Conservation (phyloP, 148 eudicot species). For the Silene uniflora region DNA sequence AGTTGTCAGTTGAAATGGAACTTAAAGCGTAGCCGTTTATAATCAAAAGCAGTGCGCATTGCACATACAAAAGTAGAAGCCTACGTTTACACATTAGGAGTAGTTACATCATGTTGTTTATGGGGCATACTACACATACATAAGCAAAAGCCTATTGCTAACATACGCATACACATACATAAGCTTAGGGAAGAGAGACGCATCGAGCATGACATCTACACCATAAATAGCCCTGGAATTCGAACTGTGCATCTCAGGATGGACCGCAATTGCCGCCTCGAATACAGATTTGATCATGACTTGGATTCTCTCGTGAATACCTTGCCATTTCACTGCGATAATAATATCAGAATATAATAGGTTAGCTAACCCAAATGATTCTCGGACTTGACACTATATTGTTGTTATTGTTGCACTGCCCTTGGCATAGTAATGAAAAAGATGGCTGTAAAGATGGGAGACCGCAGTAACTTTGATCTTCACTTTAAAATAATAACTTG, state of each 20-base stretch:
- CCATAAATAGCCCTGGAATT: constrained; percentile 93
- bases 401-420: no score
- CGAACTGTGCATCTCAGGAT: constrained; percentile 84
- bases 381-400: not conserved
- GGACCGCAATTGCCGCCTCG: constrained; percentile 74
- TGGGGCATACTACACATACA: no score
- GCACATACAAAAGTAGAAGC: no score
- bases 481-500: not conserved
- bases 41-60: no score
- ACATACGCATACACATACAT: no score
- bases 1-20: no score
- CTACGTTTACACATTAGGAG: no score
- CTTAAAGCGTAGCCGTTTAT: no score
- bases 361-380: not conserved
- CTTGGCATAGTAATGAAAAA: not conserved
- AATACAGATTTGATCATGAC: constrained; percentile 82
- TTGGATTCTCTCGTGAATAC: constrained; percentile 57
- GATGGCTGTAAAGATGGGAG: not conserved
- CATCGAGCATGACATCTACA: constrained; percentile 90
- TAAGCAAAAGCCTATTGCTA: no score
- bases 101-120: no score
- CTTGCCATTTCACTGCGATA: constrained; percentile 74
- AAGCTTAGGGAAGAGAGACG: constrained; percentile 70
- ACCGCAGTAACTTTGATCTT: no score
- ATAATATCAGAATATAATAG: not conserved